Conservation (phyloP, 2,329 filamentous ascomycete species). For the Lachnellula cervina region DNA sequence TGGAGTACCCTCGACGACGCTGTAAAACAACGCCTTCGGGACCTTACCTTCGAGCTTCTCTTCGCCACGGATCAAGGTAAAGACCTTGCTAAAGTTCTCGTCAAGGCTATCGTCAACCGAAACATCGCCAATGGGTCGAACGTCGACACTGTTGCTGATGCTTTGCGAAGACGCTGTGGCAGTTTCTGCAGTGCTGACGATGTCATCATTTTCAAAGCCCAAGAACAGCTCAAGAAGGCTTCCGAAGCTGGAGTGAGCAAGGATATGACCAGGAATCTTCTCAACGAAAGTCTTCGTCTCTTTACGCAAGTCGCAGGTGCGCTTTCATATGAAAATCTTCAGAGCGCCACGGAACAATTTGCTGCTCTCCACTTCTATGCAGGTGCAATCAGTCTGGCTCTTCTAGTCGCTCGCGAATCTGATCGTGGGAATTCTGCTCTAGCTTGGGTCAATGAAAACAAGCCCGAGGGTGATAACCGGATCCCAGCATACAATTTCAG, state of each 20-base stretch:
- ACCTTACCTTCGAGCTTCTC: constrained; percentile 81
- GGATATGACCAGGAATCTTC: constrained; percentile 69
- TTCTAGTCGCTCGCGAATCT: constrained; percentile 76
- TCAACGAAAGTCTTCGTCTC: constrained; percentile 83
- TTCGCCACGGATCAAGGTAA: constrained; percentile 77
- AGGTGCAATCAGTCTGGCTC: constrained; percentile 81
- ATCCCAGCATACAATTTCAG: constrained; percentile 63
- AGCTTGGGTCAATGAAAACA: constrained; percentile 81
- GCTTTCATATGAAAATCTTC: constrained; percentile 74
- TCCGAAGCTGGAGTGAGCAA: constrained; percentile 71
- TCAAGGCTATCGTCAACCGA: constrained; percentile 96
- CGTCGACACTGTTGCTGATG: constrained; percentile 94
- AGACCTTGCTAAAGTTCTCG: constrained; percentile 86
- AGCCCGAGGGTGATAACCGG: constrained; percentile 66
- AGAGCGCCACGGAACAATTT: constrained; percentile 74
- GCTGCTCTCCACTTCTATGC: constrained; percentile 82
- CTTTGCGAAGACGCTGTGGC: constrained; percentile 84
- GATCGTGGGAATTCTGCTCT: constrained; percentile 84
- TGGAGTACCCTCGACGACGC: constrained; percentile 68
- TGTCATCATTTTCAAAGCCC: constrained; percentile 96
- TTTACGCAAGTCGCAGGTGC: constrained; percentile 86
- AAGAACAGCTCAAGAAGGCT: constrained; percentile 87
- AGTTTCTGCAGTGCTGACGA: constrained; percentile 98
- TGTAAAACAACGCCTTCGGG: constrained; percentile 63
- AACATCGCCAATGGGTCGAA: constrained; percentile 97